Base-by-base conservation (phyloP, 495 filamentous ascomycete species). In the Penicillium lividum region DNA sequence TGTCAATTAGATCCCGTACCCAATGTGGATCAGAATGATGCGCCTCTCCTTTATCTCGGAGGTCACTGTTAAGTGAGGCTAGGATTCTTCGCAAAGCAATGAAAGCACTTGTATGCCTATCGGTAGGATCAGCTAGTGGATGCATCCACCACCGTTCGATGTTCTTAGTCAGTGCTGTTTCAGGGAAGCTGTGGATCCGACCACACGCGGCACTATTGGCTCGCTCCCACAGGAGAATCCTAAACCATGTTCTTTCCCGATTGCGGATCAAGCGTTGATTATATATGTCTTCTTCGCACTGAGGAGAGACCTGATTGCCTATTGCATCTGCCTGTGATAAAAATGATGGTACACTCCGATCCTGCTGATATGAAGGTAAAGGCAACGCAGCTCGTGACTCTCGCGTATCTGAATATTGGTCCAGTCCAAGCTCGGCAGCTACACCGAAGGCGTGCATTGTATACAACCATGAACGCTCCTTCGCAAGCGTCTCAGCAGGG, bases 131-230 rank as follows among this genome's bases (percentile, higher is more conserved):
- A 0, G 68, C 66, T 27, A 71, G 44, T 1, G 62, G 66, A 22
- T 67, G 66, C 7, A 57, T 29, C 58, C 66, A 71, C 68, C 68
- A 71, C 13, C n/a, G 51, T 13, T 68, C 61, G 16, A 71, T 58
- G 5, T 42, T 55, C 3, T 40, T 44, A 0, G 60, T 71, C 46
- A 71, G 51, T 0, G 59, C 53, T 6, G 66, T 71, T 28, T 69
- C 66, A 1, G 68, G 68, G n/a, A 69, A 67, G 18, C 45, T 50
- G 18, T 62, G 53, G 1, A 61, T 64, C 25, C 64, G 58, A 18
- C 68, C 68, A 50, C 57, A 56, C 0, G 68, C 60, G n/a, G 66
- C 68, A 50, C 66, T 69, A 30, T 69, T 71, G 0, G 68, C 68
- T 56, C 68, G 54, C 6, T 69, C 68, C 68, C 68, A 69, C 8